Base-by-base conservation (phyloP, 345 rosid genomes). In the Aquilaria sinensis region DNA sequence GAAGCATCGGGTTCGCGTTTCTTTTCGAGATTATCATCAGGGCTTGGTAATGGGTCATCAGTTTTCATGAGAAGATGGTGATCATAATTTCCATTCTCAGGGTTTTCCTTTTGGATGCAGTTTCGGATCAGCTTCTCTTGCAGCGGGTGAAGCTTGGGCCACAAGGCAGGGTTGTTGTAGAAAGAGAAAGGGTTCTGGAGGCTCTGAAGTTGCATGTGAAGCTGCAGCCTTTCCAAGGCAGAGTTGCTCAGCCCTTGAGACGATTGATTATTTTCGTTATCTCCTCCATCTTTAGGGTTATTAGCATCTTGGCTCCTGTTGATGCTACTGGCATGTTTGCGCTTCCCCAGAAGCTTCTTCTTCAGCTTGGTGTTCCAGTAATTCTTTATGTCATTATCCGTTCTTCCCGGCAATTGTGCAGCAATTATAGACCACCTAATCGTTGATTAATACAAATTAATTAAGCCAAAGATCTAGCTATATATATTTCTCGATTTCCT, bases 381-480 rank as follows among this genome's bases (percentile, higher is more conserved):
- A 69, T 94, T 94, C 71, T 94, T 94, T 15, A 94, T 86, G 67
- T 94, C 99, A 64, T 94, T 90, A 68, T 94, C 99, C n/a, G 99
- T 94, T 68, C 99, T 83, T 69, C 99, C 99, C 15, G 99, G 97
- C 63, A 94, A 75, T 62, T 94, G 99, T 3, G 99, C 99, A 49
- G 99, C 99, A 76, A 94, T 94, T 74, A 94, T 88, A 12, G 99
- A 94, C 97, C 99, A 94, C 78, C 99, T 94, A 74, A 43, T 23
- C 1, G 23, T 23, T 23, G 23, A 23, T 23, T 23, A 23, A 23
- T 23, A 23, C 23, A 23, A 23, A 23, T 67, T 51, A 31, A 48
- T 15, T 10, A 56, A 13, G 57, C 10, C n/a, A 15, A 9, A 10
- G 4, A 31, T 14, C 14, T 53, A 31, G 11, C 23, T 31, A 53